Conservation (phyloP, 2,329 filamentous ascomycete genomes). For the Celoporthe dispersa region DNA sequence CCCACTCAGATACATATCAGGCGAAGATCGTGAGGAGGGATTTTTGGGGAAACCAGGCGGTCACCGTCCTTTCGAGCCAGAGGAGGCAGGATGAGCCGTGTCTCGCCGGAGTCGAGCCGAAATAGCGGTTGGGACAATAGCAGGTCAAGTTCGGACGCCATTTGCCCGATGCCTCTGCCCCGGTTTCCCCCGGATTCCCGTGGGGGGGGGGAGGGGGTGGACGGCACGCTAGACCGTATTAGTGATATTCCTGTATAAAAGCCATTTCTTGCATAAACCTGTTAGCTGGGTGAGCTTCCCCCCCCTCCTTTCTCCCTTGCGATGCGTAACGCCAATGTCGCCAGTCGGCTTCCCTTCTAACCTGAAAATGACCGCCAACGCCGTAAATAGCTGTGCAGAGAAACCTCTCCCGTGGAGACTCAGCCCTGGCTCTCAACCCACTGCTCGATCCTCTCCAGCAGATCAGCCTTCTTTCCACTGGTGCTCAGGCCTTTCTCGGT, state of each 20-base stretch:
- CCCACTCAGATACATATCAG: neutral
- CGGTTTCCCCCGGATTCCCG: neutral
- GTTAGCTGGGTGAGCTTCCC: neutral
- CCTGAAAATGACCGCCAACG: neutral
- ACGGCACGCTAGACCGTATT: neutral
- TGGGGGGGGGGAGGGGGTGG: neutral
- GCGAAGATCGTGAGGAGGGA: neutral
- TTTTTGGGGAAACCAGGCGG: neutral
- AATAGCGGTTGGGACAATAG: neutral
- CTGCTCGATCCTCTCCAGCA: slow-evolving; percentile 60
- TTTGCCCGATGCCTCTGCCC: slow-evolving; percentile 13
- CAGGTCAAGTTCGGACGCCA: slow-evolving; percentile 12
- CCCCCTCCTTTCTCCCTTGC: too few relatives aligned
- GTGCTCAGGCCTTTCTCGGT: slow-evolving; percentile 52
- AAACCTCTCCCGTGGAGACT: neutral
- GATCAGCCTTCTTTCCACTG: slow-evolving; percentile 56
- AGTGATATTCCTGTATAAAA: neutral
- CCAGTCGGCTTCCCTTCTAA: neutral
- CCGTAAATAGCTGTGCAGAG: too few relatives aligned
- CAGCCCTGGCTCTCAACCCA: slow-evolving; percentile 51
- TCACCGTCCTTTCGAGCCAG: neutral
- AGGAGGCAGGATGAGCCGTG: slow-evolving; percentile 1
- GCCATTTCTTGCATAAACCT: neutral
- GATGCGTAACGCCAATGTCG: neutral
- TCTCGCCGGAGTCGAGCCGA: neutral